Conservation (phyloP, 2,329 filamentous ascomycete genomes). For the Fusarium lyarnte region DNA sequence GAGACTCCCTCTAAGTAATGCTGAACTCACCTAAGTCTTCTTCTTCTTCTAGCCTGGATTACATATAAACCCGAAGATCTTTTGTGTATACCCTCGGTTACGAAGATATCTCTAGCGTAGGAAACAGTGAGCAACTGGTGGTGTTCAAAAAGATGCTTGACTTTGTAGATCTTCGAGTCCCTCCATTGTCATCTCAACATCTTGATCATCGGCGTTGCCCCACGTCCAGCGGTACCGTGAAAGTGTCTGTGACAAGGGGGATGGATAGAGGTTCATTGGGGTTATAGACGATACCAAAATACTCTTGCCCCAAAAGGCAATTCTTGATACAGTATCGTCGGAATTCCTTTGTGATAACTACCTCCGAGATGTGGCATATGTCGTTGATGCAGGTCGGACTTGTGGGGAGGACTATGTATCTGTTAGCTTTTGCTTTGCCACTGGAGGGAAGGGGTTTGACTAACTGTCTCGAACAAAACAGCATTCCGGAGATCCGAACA, state of each 20-base stretch:
- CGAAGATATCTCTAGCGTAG: not conserved
- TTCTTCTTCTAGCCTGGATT: not conserved
- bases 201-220: no score
- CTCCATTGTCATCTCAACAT: not conserved
- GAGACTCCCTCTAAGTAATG: no score
- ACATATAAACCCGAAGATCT: not conserved
- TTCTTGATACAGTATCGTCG: not conserved
- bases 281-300: slow-evolving; percentile 5
- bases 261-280: not conserved
- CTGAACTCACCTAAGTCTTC: not conserved
- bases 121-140: not conserved
- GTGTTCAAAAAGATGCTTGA: not conserved
- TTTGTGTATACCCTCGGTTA: not conserved
- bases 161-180: not conserved
- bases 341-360: not conserved
- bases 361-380: not conserved
- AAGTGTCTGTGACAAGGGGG: not conserved
- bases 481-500: not conserved
- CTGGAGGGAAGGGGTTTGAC: not conserved
- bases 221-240: not conserved
- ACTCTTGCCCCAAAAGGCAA: not conserved
- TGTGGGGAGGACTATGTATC: not conserved
- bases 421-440: not conserved
- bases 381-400: not conserved
- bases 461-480: not conserved